phyloP scores from a whole-genome alignment of 768 basidiomycete species.

The Boletellus ananiceps region DNA sequence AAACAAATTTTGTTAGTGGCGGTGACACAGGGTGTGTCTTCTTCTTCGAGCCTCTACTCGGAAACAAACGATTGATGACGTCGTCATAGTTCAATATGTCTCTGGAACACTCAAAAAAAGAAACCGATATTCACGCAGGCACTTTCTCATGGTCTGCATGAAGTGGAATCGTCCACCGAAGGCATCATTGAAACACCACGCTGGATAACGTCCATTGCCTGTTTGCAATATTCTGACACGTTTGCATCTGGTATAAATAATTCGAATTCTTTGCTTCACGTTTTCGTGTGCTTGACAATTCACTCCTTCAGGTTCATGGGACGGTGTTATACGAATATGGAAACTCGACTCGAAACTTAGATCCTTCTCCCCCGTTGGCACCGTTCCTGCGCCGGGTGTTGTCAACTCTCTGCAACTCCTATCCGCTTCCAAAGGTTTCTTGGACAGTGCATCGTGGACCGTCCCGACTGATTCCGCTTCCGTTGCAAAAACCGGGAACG shows the following conservation, averaged over 20 bases:
- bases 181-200: conserved; percentile 73
- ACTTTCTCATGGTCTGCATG: conserved; percentile 83
- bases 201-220: conserved; percentile 86
- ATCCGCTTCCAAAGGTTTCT: conserved; percentile 40
- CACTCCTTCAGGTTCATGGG: conserved; percentile 76
- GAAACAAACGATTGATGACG: not conserved
- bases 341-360: conserved; percentile 75
- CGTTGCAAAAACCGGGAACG: not conserved
- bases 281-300: conserved; percentile 3
- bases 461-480: not conserved
- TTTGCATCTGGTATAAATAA: conserved; percentile 74
- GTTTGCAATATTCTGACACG: conserved; percentile 83
- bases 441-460: conserved; percentile 43
- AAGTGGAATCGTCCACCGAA: conserved; percentile 65
- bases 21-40: conserved; percentile 87
- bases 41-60: not conserved
- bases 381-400: conserved; percentile 67
- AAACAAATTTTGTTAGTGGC: conserved; percentile 86
- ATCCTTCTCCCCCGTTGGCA: conserved; percentile 66
- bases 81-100: conserved; percentile 61
- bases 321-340: conserved; percentile 88
- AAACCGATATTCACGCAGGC: conserved; percentile 87
- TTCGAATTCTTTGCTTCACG: not conserved
- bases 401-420: conserved; percentile 89
- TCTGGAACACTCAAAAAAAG: conserved; percentile 92